Base-by-base conservation (phyloP, 768 basidiomycete genomes). In the Lactarius sanguifluus region DNA sequence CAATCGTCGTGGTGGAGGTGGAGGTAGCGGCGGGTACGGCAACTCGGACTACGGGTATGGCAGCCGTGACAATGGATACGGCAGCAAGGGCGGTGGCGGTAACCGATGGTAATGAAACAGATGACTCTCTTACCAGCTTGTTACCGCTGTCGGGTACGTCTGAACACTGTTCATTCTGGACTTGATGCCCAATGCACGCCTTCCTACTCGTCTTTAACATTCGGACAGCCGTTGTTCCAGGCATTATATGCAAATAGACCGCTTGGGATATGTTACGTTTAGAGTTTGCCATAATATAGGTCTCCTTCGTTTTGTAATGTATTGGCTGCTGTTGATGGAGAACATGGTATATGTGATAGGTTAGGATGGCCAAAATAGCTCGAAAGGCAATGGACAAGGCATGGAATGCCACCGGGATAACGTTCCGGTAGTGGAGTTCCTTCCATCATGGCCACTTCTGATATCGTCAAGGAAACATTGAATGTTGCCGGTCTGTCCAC, bases 1-100 rank as follows among this genome's bases (percentile, higher is more conserved):
- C 55, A 80, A 84, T 59, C 80, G 84, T 15, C 78, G 82, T 40
- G 76, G 77, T 57, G 78, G 81, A n/a, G 78, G 81, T 59, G 77
- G 83, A 20, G 78, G 81, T 57, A 76, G 83, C 20, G 79, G 81
- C 2, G 64, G 68, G 32, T 68, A 78, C 23, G 80, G 82, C 36
- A 81, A 83, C 7, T 79, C 83, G 2, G 77, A 81, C 47, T 75
- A 78, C 58, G 77, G 78, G 36, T 76, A 79, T 32, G 75, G 77
- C 61, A 79, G 80, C 6, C 77, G 81, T 41, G 82, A 78, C 65
- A 75, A 69, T 66, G 76, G 82, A 68, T 80, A 81, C 72, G 75
- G 80, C 56, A 41, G 57, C 67, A 63, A 16, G 34, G 69, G 63
- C 28, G 56, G 69, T 32, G 69, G 70, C 32, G 65, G 64, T 68